These are phyloP conservation scores for Selaginella moellendorffii DNA, from an alignment of 75 land plant genomes.

Conservation along the genomic window DNA sequence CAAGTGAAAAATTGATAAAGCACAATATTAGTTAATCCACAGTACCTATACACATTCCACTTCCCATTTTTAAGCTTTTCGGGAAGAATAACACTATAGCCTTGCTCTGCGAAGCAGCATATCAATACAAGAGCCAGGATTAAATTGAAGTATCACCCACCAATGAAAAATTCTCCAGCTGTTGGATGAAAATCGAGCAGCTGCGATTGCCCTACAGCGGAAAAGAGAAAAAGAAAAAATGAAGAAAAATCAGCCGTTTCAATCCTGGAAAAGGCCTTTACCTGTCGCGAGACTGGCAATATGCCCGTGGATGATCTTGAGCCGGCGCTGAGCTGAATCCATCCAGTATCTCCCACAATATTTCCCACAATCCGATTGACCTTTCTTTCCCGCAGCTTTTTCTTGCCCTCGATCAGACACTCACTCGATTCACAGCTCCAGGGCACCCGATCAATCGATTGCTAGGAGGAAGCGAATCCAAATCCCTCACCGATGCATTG, in stretches of 20 bases:
- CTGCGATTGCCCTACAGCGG: constrained; percentile 1
- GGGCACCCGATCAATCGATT: too few relatives aligned
- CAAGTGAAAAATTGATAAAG: neutral
- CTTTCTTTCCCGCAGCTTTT: too few relatives aligned
- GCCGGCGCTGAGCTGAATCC: constrained; percentile 10
- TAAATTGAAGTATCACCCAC: constrained; percentile 2
- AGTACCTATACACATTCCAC: constrained; percentile 86
- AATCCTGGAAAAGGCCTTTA: neutral
- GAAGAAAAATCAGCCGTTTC: constrained; percentile 12
- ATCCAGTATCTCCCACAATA: neutral
- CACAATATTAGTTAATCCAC: neutral
- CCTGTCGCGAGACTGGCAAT: neutral
- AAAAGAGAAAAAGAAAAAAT: too few relatives aligned
- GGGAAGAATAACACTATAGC: constrained; percentile 81
- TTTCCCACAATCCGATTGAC: too few relatives aligned
- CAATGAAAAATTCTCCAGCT: constrained; percentile 16
- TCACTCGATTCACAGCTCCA: too few relatives aligned
- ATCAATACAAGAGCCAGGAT: neutral
- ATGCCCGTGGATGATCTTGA: constrained; percentile 3
- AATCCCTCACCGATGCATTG: too few relatives aligned
- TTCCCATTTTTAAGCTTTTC: constrained; percentile 73
- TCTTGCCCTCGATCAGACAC: too few relatives aligned
- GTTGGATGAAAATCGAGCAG: constrained; percentile 19
- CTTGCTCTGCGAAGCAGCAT: constrained; percentile 23
- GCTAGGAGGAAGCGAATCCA: too few relatives aligned